Evolutionary conservation across 257 asterid species (phyloP).

Genomic region (Solanum dulcamara): DNA sequence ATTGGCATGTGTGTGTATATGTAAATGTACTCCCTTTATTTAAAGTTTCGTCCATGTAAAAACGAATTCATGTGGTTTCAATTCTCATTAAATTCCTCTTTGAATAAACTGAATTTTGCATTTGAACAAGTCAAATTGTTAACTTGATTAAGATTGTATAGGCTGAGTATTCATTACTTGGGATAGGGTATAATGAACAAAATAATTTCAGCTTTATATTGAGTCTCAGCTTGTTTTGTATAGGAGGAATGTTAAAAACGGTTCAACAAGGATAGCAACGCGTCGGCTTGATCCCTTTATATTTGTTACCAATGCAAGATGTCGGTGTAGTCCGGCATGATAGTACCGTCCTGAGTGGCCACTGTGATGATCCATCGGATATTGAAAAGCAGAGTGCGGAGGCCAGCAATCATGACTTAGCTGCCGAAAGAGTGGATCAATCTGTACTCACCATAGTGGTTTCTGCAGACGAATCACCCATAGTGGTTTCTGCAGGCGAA

Average conservation of each 20-base stretch:
- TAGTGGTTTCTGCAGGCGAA: conserved; percentile 4
- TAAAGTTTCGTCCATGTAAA: neutral
- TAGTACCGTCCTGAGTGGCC: neutral
- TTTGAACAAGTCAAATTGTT: neutral
- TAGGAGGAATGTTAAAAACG: neutral
- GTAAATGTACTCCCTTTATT: neutral
- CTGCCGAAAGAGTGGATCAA: neutral
- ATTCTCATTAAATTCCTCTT: neutral
- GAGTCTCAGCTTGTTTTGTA: neutral
- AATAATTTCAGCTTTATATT: neutral
- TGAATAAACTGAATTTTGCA: neutral
- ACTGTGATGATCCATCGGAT: neutral
- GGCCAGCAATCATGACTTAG: neutral
- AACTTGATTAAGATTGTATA: neutral
- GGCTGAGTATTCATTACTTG: neutral
- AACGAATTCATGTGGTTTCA: neutral
- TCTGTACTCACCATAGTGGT: conserved; percentile 2
- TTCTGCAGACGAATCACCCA: neutral
- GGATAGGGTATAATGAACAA: neutral
- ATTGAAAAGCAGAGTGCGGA: conserved; percentile 10
- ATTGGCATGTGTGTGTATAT: too few relatives aligned
- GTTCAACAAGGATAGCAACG: neutral
- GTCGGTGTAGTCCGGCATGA: neutral
- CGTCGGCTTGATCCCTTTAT: neutral
- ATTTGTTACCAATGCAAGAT: conserved; percentile 1